phyloP scores from a whole-genome alignment of 1,139 yeast genomes.

The Taphrina deformans region DNA sequence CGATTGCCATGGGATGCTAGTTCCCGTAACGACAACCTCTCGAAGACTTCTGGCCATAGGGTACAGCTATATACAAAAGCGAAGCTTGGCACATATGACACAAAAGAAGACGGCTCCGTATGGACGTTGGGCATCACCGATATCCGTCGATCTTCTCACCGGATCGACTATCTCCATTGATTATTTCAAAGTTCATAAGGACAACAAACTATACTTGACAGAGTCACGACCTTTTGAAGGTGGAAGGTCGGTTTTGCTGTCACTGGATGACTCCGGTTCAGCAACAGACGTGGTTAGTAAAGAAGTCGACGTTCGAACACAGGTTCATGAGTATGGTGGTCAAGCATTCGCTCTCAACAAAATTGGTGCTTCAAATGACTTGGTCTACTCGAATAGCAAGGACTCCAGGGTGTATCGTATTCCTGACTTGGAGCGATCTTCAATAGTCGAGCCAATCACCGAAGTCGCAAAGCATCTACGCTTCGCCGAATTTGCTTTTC shows the following conservation, averaged over 20 bases:
- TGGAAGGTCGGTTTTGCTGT: constrained; percentile 22
- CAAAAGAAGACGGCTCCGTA: not conserved
- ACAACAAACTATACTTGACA: constrained; percentile 6
- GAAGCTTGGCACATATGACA: not conserved
- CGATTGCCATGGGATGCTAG: too few species aligned
- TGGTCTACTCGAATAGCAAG: constrained; percentile 5
- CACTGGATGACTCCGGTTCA: not conserved
- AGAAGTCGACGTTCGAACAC: constrained; percentile 7
- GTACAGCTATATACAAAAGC: not conserved
- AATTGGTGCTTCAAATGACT: not conserved
- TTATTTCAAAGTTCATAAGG: constrained; percentile 3
- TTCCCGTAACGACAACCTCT: not conserved
- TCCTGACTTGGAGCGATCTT: not conserved
- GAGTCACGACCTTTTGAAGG: constrained; percentile 23
- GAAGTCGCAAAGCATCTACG: not conserved
- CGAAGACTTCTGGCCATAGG: not conserved
- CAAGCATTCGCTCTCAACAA: constrained; percentile 2
- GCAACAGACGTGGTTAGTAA: not conserved
- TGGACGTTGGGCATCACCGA: constrained; percentile 31
- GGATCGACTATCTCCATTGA: constrained; percentile 26
- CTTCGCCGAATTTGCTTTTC: constrained; percentile 17
- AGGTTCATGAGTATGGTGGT: constrained; percentile 33
- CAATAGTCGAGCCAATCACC: not conserved
- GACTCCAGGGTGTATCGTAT: constrained; percentile 20
- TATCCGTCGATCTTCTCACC: constrained; percentile 21